Evolutionary conservation across 202 grass and related monocot genomes (phyloP).

Genomic region (Carex arenaria): DNA sequence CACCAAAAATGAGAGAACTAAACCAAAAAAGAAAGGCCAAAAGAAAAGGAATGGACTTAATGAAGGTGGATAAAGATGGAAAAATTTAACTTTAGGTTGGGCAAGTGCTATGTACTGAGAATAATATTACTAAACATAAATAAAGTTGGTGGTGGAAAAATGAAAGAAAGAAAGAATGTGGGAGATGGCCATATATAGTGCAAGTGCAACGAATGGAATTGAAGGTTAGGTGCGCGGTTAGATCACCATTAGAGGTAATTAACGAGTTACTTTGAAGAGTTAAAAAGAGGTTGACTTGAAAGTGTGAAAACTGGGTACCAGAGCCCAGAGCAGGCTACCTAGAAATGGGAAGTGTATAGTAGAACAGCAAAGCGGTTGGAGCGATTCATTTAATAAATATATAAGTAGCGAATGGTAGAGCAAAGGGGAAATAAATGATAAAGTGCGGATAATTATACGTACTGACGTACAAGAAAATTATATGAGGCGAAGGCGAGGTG

Average conservation of each 20-base stretch:
- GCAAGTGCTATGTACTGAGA: neutral
- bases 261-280: neutral
- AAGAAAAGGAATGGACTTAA: neutral
- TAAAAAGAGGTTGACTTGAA: neutral
- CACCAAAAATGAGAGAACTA: constrained; percentile 11
- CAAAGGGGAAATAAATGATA: too few species aligned
- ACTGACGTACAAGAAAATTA: neutral
- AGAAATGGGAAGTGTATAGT: neutral
- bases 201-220: neutral
- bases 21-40: neutral
- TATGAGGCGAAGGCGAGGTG: neutral
- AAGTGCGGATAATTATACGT: too few species aligned
- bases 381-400: neutral
- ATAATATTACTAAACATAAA: neutral
- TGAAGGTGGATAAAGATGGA: neutral
- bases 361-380: neutral
- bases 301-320: neutral
- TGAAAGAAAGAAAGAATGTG: neutral
- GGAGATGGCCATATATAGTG: neutral
- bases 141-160: neutral
- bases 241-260: constrained; percentile 4
- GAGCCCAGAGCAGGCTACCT: neutral
- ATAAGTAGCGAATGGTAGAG: neutral
- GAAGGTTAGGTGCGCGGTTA: constrained; percentile 6
- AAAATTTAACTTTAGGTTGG: neutral